Base-by-base conservation (phyloP, 306 rosid genomes). In the Trifolium repens region DNA sequence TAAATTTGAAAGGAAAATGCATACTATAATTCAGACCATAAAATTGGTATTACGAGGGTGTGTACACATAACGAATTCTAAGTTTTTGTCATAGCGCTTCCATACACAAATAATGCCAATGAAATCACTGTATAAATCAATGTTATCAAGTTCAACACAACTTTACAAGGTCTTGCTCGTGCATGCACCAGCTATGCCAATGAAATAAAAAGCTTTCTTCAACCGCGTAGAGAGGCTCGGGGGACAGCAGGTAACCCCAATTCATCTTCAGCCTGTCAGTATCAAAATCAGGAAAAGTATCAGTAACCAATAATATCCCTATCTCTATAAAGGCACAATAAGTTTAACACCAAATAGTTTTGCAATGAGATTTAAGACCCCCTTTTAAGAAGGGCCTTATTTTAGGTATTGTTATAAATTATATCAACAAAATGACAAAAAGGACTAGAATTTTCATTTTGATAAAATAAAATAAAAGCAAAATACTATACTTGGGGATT, bases 221-320 rank as follows among this genome's bases (percentile, higher is more conserved):
- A 94, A 76, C 82, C 96, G 4, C 97, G 96, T 52, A 94, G 17
- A 1, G 96, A 76, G 71, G 99, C 90, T 73, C 90, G 91, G 8
- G 99, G 97, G 15, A 90, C 97, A 49, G 97, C 76, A n/a, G 99
- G 97, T 77, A 94, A 90, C 58, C 96, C 99, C 72, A 90, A 62
- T 83, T 94, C 97, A 7, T 92, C 97, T 59, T 90, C 93, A 44
- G 76, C 80, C 99, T 94, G 93, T 79, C 77, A 81, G 37, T 24
- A 73, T 39, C 73, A 64, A 71, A 50, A 65, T 80, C 70, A 82
- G 54, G n/a, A 60, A 71, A 2, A 6, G 40, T 37, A 65, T 69
- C 67, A 22, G 43, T 58, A 40, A 55, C 49, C 57, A 61, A 61
- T 22, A 77, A 78, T 8, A 16, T 17, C 24, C 1, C 24, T 22